A percentile compares a stretch with the other conserved stretches of the same genome.
Evolutionary conservation across 2,329 filamentous ascomycete species (phyloP).

Genomic region (Nemania sp.): DNA sequence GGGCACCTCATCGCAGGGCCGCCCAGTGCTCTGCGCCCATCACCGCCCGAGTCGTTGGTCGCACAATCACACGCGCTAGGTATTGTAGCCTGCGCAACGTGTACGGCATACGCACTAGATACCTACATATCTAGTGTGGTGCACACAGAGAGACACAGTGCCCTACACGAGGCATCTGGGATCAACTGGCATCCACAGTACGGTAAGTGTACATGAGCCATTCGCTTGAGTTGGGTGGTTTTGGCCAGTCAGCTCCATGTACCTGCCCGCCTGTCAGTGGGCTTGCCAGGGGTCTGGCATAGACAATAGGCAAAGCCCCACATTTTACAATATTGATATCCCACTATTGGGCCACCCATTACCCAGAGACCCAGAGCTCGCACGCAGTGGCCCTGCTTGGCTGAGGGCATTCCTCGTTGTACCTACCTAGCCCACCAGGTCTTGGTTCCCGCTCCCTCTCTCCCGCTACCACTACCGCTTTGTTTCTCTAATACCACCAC

Average conservation of each 20-base stretch:
- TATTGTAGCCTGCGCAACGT: constrained; percentile 18
- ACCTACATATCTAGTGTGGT: no score
- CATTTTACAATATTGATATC: constrained; percentile 39
- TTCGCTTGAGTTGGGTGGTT: constrained; percentile 27
- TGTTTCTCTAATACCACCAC: constrained; percentile 29
- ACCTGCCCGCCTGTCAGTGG: constrained; percentile 28
- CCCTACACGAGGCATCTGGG: constrained; percentile 13
- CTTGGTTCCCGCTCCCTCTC: constrained; percentile 26
- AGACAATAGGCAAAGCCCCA: constrained; percentile 29
- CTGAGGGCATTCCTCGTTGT: constrained; percentile 18
- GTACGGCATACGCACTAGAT: neutral
- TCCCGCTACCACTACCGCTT: constrained; percentile 29
- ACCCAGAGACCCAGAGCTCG: constrained; percentile 31
- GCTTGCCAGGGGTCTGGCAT: constrained; percentile 20
- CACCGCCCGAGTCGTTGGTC: constrained; percentile 19
- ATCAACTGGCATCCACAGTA: constrained; percentile 21
- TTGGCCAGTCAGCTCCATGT: constrained; percentile 31
- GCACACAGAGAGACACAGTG: constrained; percentile 27
- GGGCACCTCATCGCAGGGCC: constrained; percentile 12
- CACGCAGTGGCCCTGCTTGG: constrained; percentile 35
- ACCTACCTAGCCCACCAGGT: constrained; percentile 25
- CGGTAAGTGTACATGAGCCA: constrained; percentile 29
- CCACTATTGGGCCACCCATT: constrained; percentile 39
- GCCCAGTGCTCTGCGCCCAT: constrained; percentile 21
- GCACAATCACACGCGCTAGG: constrained; percentile 26